phyloP scores from a whole-genome alignment of 257 asterid species.

The Ajuga chamaepitys region DNA sequence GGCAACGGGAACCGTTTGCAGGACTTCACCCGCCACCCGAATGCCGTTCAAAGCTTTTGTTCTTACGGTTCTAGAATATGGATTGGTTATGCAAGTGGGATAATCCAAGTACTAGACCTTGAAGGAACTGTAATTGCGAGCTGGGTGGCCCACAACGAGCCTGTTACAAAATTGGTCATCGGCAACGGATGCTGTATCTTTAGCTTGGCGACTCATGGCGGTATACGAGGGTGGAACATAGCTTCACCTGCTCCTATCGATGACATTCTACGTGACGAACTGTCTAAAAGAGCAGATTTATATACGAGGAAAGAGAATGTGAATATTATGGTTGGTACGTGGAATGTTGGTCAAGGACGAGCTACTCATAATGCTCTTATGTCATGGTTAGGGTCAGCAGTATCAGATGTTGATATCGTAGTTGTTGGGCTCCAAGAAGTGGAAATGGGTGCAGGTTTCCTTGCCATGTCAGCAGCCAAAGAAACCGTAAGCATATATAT shows the following conservation, averaged over 20 bases:
- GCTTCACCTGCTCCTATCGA: slow-evolving; percentile 84
- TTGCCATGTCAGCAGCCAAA: slow-evolving; percentile 96
- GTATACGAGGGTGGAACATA: slow-evolving; percentile 88
- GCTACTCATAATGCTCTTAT: slow-evolving; percentile 68
- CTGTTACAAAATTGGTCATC: slow-evolving; percentile 49
- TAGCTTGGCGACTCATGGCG: slow-evolving; percentile 91
- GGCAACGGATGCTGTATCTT: slow-evolving; percentile 52
- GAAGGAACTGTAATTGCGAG: slow-evolving; percentile 60
- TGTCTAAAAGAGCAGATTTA: slow-evolving; percentile 36
- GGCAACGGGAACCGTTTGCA: slow-evolving; percentile 76
- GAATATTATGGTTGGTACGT: slow-evolving; percentile 65
- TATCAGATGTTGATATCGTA: slow-evolving; percentile 73
- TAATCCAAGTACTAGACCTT: slow-evolving; percentile 63
- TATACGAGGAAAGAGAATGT: slow-evolving; percentile 50
- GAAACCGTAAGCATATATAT: slow-evolving; percentile 63
- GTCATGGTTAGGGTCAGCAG: slow-evolving; percentile 81
- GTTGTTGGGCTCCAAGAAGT: slow-evolving; percentile 94
- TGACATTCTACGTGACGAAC: slow-evolving; percentile 40
- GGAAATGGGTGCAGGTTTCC: slow-evolving; percentile 98
- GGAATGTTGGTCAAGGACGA: slow-evolving; percentile 97
- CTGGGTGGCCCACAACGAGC: slow-evolving; percentile 85
- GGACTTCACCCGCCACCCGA: slow-evolving; percentile 61
- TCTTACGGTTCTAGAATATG: slow-evolving; percentile 60
- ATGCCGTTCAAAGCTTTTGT: slow-evolving; percentile 51
- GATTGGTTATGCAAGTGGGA: slow-evolving; percentile 81